Evolutionary conservation across 2,329 filamentous ascomycete species (phyloP).

Genomic region (Aspergillus hiratsukae): DNA sequence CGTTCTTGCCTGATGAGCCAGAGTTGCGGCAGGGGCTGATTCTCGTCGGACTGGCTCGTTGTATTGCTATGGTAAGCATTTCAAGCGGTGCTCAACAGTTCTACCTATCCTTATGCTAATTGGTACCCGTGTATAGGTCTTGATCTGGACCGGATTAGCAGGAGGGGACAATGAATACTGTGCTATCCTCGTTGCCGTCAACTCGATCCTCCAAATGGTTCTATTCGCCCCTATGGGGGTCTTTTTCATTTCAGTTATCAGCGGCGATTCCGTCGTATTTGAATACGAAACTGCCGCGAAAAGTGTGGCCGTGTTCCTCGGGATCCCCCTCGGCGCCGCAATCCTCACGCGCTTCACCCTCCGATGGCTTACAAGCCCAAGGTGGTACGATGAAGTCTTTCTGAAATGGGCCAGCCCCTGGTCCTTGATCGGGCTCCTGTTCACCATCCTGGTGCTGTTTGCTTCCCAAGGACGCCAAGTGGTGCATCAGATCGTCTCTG

Average conservation of each 20-base stretch:
- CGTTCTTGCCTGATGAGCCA: slow-evolving; percentile 48
- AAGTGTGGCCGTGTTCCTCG: slow-evolving; percentile 77
- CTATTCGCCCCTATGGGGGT: slow-evolving; percentile 66
- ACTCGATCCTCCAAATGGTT: slow-evolving; percentile 71
- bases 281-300: slow-evolving; percentile 66
- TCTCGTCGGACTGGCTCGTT: slow-evolving; percentile 75
- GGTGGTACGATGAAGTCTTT: slow-evolving; percentile 65
- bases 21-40: slow-evolving; percentile 61
- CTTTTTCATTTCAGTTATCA: slow-evolving; percentile 67
- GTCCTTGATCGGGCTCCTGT: slow-evolving; percentile 76
- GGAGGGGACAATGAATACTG: slow-evolving; percentile 77
- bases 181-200: slow-evolving; percentile 72
- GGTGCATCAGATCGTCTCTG: slow-evolving; percentile 75
- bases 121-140: slow-evolving; percentile 35
- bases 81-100: neutral
- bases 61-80: slow-evolving; percentile 71
- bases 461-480: slow-evolving; percentile 75
- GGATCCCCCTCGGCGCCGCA: slow-evolving; percentile 74
- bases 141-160: slow-evolving; percentile 75
- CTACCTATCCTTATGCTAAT: neutral
- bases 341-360: slow-evolving; percentile 66
- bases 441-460: slow-evolving; percentile 81
- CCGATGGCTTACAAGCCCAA: slow-evolving; percentile 46
- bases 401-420: slow-evolving; percentile 65
- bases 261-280: slow-evolving; percentile 43